Base-by-base conservation (phyloP, 2,329 filamentous ascomycete genomes). In the Aspergillus sp. region DNA sequence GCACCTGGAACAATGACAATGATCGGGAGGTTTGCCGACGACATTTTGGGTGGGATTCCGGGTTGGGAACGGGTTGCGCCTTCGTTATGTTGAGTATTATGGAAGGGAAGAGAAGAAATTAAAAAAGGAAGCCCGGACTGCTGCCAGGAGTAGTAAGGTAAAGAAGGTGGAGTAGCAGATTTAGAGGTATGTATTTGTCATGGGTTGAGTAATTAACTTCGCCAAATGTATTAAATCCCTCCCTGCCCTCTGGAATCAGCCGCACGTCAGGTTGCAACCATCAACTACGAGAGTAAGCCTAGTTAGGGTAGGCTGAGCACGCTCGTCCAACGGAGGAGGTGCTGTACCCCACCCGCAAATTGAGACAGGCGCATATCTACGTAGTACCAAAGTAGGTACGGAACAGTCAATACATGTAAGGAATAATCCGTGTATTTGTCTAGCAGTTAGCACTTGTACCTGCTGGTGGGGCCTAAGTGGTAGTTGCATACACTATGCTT, bases 1-100 rank as follows among this genome's bases (percentile, higher is more conserved):
- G 56, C 56, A 39, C 56, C 56, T 28, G 56, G 56, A 12, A 58
- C 49, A 39, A 58, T 53, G 9, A 53, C 49, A 19, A 48, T 58
- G 28, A 58, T 39, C 5, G 56, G 56, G 39, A 47, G 56, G 38
- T 39, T 53, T 3, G 56, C 4, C 5, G 49, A 39, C 48, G 49
- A 13, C 56, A 58, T 58, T 4, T 25, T 58, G 25, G 15, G 39
- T 6, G 25, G 10, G 9, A 17, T 21, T 48, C 10, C 15, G 28
- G n/a, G 3, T 48, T 36, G 19, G 38, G 43, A 48, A 53, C 1
- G 9, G 39, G 39, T 28, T 38, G 56, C 17, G 25, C 28, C 3
- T 28, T 39, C 38, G 28, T 17, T 53, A 48, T 48, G 49, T n/a
- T 39, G 56, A 32, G 19, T 45, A 25, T 47, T 45, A 52, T 45